Evolutionary conservation across 164 flowering plant species (phyloP), one percentile per base, ranked within the genome.

Genomic region (Stephania cephalantha): DNA sequence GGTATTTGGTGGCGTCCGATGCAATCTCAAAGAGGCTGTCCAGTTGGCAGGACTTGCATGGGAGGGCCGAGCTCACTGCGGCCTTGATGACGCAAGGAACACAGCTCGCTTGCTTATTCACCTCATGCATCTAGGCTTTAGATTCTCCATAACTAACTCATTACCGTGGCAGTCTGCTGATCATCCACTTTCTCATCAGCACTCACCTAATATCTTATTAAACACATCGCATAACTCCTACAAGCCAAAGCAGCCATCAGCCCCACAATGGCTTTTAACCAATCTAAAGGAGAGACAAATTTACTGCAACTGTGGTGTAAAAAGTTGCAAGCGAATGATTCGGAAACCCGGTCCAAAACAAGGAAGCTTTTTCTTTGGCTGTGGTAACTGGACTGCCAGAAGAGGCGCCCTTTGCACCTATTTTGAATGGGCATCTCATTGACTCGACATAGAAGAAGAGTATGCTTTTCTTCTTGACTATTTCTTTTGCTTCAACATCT

Each of bases 31-130:
- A 82, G 94, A 94, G 72, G 99, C 99, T 7, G 99, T 96, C 30
- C 84, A 91, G 78, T 78, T 85, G 82, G 95, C 98, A 22, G 99
- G 99, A 29, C 79, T 96, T 64, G 77, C 75, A 17, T 96, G 99
- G 99, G 88, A 92, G 73, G 99, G 99, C 15, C 98, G 98, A 73
- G 88, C 97, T 73, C 99, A 96, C 79, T 92, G 97, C 80, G 99
- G 99, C 22, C 84, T 94, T 18, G 98, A 96, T 77, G 99, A 96
- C 71, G 99, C 99, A 25, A 88, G 85, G 72, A 96, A 96, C 83
- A 96, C 99, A 22, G 99, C 99, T 70, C 91, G 91, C 48, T 82
- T 96, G 4, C 92, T 96, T 69, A 74, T 91, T 11, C 78, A 81
- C 22, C 83, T 96, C 65, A 90, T 96, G 97, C 85, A 73, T 61